A percentile compares a stretch with the other conserved stretches of the same genome.
These are phyloP conservation scores for Elongisporangium senticosum DNA, from an alignment of 352 stramenopile species.

Conservation along the genomic window DNA sequence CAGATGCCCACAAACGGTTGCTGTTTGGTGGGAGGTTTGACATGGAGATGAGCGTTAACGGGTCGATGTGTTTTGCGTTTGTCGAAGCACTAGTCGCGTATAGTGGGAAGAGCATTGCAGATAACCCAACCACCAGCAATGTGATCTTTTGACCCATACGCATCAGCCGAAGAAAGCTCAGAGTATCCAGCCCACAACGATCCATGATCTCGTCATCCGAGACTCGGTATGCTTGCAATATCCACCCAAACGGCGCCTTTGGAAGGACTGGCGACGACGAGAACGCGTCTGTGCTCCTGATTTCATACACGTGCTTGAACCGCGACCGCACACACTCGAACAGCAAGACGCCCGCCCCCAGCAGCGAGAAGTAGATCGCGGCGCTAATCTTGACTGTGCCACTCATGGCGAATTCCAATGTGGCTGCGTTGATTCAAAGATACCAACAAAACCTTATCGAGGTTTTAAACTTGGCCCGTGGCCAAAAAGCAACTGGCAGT, in stretches of 20 bases:
- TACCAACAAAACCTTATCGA: not conserved
- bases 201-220: slow-evolving; percentile 64
- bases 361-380: slow-evolving; percentile 56
- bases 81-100: slow-evolving; percentile 46
- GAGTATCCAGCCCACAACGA: slow-evolving; percentile 67
- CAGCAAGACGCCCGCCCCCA: slow-evolving; percentile 42
- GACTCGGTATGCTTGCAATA: slow-evolving; percentile 28
- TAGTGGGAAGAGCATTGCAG: slow-evolving; percentile 54
- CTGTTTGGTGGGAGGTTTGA: slow-evolving; percentile 56
- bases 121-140: slow-evolving; percentile 53
- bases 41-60: slow-evolving; percentile 65
- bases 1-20: slow-evolving; percentile 56
- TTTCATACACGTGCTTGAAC: slow-evolving; percentile 55
- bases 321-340: slow-evolving; percentile 55
- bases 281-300: slow-evolving; percentile 25
- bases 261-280: slow-evolving; percentile 11
- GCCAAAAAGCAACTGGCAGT: not conserved
- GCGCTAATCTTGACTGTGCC: slow-evolving; percentile 59
- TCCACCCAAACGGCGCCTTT: slow-evolving; percentile 42
- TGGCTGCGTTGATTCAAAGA: not conserved
- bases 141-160: slow-evolving; percentile 62
- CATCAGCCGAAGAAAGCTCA: slow-evolving; percentile 69
- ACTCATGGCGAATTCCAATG: slow-evolving; percentile 18
- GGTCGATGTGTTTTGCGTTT: slow-evolving; percentile 26
- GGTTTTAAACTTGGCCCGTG: not conserved